phyloP scores from a whole-genome alignment of 441 rosid genomes.

The Brassica hybrid region DNA sequence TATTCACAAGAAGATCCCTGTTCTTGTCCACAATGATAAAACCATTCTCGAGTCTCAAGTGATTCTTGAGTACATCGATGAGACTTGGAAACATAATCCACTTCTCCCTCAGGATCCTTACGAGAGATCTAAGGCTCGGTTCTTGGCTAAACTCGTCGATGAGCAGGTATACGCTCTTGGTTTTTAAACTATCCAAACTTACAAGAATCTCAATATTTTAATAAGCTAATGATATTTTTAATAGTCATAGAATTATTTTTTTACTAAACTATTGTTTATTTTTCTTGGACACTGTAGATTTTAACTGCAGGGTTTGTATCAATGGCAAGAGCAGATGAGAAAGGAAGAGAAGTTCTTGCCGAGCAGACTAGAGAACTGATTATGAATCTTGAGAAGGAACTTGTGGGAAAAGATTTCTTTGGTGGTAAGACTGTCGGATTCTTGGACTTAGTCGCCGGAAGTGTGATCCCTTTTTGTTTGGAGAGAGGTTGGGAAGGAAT shows the following conservation, averaged over 20 bases:
- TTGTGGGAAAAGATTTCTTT: constrained; percentile 51
- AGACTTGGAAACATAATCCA: constrained; percentile 47
- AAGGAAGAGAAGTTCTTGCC: constrained; percentile 22
- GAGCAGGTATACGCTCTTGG: constrained; percentile 40
- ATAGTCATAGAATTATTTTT: neutral
- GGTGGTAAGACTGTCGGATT: constrained; percentile 46
- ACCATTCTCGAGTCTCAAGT: constrained; percentile 48
- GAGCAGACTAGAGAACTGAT: constrained; percentile 40
- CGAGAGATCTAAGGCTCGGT: constrained; percentile 42
- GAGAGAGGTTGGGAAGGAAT: constrained; percentile 31
- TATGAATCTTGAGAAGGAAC: constrained; percentile 45
- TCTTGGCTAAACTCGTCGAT: constrained; percentile 46
- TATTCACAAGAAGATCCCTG: constrained; percentile 49
- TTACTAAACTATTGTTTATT: neutral
- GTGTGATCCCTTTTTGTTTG: constrained; percentile 36
- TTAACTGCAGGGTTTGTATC: neutral
- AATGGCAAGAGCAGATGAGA: constrained; percentile 10
- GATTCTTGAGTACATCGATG: constrained; percentile 57
- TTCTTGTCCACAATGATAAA: constrained; percentile 53
- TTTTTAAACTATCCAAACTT: neutral
- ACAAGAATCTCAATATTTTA: neutral
- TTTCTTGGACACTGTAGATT: constrained; percentile 19
- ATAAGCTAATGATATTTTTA: neutral
- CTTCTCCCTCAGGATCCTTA: constrained; percentile 48
- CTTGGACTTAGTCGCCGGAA: constrained; percentile 44